A percentile compares a stretch with the other conserved stretches of the same genome.
phyloP scores from a whole-genome alignment of 129 eudicot species.

The Mikania micrantha region DNA sequence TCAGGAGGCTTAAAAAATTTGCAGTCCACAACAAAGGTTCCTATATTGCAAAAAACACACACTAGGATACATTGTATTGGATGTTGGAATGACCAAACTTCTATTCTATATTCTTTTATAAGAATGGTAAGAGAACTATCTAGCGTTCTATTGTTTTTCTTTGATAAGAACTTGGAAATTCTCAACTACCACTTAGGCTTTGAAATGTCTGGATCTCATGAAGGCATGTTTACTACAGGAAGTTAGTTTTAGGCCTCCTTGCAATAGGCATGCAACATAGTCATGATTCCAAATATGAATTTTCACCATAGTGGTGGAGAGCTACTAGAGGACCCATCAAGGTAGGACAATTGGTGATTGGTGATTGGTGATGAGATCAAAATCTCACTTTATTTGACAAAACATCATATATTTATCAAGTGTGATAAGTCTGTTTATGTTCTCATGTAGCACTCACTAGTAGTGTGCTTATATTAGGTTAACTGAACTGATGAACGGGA shows the following conservation, averaged over 20 bases:
- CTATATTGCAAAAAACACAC: neutral
- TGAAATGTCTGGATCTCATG: neutral
- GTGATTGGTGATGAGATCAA: neutral
- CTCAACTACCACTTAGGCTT: neutral
- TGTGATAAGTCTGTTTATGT: neutral
- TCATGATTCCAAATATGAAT: neutral
- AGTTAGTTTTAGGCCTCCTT: neutral
- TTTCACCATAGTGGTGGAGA: neutral
- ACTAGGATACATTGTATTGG: neutral
- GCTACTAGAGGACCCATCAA: neutral
- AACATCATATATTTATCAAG: neutral
- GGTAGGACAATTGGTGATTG: neutral
- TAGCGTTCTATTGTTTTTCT: neutral
- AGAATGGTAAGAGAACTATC: neutral
- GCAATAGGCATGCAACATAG: neutral
- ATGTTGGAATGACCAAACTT: neutral
- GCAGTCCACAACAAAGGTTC: neutral
- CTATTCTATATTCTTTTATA: neutral
- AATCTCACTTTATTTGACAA: neutral
- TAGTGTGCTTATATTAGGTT: neutral
- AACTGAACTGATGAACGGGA: neutral
- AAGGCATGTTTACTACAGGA: neutral
- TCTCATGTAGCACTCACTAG: neutral
- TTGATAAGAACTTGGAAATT: neutral
- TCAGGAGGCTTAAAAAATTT: neutral